phyloP scores from a whole-genome alignment of 441 rosid species.

The Arabidopsis lyrata region DNA sequence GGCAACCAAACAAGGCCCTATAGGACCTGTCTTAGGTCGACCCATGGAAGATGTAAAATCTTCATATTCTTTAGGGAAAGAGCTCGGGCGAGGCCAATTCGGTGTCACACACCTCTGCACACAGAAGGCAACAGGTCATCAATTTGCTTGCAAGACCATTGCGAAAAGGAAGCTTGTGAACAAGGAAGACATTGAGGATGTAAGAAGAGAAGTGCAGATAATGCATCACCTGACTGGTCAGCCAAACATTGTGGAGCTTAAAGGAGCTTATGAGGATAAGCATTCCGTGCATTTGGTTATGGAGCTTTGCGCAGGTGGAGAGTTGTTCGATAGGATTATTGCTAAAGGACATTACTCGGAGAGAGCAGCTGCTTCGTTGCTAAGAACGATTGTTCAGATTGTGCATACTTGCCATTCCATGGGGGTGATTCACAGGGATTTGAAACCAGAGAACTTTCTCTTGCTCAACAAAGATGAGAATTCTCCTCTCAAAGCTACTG shows the following conservation, averaged over 20 bases:
- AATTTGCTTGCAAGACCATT: conserved; percentile 61
- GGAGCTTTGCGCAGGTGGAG: conserved; percentile 67
- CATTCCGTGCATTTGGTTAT: conserved; percentile 60
- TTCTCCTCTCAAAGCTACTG: conserved; percentile 62
- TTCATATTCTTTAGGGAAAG: conserved; percentile 54
- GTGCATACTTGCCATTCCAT: conserved; percentile 61
- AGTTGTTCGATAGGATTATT: conserved; percentile 60
- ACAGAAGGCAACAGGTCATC: conserved; percentile 54
- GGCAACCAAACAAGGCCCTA: conserved; percentile 56
- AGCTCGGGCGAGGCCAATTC: conserved; percentile 60
- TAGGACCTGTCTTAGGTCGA: conserved; percentile 65
- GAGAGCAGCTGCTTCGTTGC: conserved; percentile 59
- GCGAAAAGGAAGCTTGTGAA: conserved; percentile 58
- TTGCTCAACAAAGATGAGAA: conserved; percentile 59
- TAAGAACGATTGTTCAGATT: conserved; percentile 61
- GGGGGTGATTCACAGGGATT: conserved; percentile 61
- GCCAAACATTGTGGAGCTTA: conserved; percentile 59
- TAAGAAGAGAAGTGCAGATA: conserved; percentile 62
- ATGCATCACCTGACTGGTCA: conserved; percentile 66
- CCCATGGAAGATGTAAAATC: conserved; percentile 61
- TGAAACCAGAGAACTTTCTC: conserved; percentile 61
- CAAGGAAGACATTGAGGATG: conserved; percentile 62
- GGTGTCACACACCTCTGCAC: conserved; percentile 62
- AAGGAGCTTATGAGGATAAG: conserved; percentile 63
- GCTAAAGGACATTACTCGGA: conserved; percentile 64